Evolutionary conservation across 768 basidiomycete species (phyloP).

Genomic region (Roridomyces roridus): DNA sequence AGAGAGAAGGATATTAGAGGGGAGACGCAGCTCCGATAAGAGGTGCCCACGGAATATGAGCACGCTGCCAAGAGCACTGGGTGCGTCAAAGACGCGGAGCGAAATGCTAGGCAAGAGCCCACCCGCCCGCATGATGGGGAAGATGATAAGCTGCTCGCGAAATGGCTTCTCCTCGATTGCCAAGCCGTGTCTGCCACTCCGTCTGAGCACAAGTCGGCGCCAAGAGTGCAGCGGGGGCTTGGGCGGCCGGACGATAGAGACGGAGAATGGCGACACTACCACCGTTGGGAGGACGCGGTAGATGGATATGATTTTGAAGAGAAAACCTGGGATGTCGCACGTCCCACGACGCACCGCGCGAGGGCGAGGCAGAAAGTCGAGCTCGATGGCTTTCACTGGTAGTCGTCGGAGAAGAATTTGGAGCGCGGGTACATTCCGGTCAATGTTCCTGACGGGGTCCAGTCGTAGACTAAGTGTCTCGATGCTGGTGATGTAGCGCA

Average conservation of each 20-base stretch:
- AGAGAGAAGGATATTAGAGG: not conserved
- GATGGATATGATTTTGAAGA: not conserved
- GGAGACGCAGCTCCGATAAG: not conserved
- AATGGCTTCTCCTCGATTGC: not conserved
- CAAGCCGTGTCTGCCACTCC: too few species aligned
- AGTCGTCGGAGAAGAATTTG: not conserved
- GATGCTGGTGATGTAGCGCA: constrained; percentile 4
- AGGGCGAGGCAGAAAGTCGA: not conserved
- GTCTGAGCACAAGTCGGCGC: not conserved
- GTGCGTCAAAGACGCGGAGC: constrained; percentile 3
- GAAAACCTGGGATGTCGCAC: not conserved
- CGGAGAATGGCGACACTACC: not conserved
- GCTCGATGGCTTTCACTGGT: not conserved
- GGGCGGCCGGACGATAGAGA: constrained; percentile 2
- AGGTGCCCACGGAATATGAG: not conserved
- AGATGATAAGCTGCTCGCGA: not conserved
- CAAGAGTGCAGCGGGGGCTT: not conserved
- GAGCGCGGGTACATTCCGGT: not conserved
- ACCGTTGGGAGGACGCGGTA: not conserved
- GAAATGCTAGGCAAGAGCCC: constrained; percentile 1
- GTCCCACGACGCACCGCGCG: too few species aligned
- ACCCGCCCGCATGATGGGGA: not conserved
- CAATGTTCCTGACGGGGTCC: not conserved
- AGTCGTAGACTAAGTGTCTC: not conserved
- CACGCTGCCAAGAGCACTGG: not conserved